phyloP scores from a whole-genome alignment of 2,329 filamentous ascomycete species.

The Alternaria ethzedia region DNA sequence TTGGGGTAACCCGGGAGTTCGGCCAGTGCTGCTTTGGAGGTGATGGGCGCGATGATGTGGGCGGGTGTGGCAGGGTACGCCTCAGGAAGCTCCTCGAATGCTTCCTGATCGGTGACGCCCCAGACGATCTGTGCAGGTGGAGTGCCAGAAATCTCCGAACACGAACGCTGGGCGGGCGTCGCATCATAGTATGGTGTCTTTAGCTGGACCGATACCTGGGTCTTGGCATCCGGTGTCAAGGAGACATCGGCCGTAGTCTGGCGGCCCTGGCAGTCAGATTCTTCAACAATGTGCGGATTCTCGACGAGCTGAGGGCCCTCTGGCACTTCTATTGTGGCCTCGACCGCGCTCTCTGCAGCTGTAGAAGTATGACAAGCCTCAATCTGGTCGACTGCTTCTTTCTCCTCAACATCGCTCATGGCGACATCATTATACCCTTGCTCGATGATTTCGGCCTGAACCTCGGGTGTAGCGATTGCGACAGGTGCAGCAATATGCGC shows the following conservation, averaged over 20 bases:
- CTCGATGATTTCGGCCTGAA: neutral
- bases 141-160: constrained; percentile 5
- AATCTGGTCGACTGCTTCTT: neutral
- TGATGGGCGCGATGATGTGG: constrained; percentile 12
- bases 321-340: neutral
- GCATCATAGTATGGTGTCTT: constrained; percentile 1
- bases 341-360: neutral
- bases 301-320: neutral
- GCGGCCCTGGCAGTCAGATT: neutral
- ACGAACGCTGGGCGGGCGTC: constrained; percentile 1
- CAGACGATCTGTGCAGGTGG: constrained; percentile 13
- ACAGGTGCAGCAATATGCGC: constrained; percentile 24
- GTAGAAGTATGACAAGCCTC: neutral
- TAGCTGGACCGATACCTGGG: neutral
- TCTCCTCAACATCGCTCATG: constrained; percentile 5
- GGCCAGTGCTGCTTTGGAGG: constrained; percentile 6
- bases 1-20: constrained; percentile 32
- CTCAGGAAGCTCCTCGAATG: constrained; percentile 16
- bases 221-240: constrained; percentile 4
- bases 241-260: neutral
- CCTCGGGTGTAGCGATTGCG: neutral
- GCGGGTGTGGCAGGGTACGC: constrained; percentile 17
- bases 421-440: constrained; percentile 2
- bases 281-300: neutral
- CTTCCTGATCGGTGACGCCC: constrained; percentile 24